phyloP scores from a whole-genome alignment of 305 asterid genomes.

The Solanum hybrid region DNA sequence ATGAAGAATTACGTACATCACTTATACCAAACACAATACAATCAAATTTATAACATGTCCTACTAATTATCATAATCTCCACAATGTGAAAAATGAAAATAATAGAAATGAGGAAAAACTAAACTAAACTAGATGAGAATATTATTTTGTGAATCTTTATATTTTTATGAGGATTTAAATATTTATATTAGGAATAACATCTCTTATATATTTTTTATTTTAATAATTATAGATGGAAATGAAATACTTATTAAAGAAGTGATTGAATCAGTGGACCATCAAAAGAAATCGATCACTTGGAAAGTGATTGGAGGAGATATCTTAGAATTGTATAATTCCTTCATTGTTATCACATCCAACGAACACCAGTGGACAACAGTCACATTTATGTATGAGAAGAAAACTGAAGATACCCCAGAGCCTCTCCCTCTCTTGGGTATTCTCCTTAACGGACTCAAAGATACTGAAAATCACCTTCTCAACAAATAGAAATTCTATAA shows the following conservation, averaged over 20 bases:
- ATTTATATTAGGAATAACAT: neutral
- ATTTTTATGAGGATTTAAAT: neutral
- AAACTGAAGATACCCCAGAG: neutral
- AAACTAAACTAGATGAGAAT: too few relatives aligned
- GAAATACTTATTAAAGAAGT: neutral
- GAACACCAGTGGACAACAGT: neutral
- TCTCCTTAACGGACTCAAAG: neutral
- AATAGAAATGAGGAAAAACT: too few relatives aligned
- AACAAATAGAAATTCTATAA: neutral
- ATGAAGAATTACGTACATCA: too few relatives aligned
- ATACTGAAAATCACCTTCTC: neutral
- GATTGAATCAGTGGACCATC: neutral
- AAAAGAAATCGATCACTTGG: neutral
- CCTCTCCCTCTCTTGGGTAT: neutral
- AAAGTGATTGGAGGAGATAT: neutral
- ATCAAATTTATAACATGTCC: too few relatives aligned
- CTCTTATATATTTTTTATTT: neutral
- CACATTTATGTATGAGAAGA: neutral
- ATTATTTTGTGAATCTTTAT: neutral
- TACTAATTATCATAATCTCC: too few relatives aligned
- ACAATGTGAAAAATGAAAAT: too few relatives aligned
- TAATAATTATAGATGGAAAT: neutral
- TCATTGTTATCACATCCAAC: neutral
- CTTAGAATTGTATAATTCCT: neutral
- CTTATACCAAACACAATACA: too few relatives aligned